Conservation (phyloP, 768 basidiomycete species). For the Tylopilus cervinicoccineus region DNA sequence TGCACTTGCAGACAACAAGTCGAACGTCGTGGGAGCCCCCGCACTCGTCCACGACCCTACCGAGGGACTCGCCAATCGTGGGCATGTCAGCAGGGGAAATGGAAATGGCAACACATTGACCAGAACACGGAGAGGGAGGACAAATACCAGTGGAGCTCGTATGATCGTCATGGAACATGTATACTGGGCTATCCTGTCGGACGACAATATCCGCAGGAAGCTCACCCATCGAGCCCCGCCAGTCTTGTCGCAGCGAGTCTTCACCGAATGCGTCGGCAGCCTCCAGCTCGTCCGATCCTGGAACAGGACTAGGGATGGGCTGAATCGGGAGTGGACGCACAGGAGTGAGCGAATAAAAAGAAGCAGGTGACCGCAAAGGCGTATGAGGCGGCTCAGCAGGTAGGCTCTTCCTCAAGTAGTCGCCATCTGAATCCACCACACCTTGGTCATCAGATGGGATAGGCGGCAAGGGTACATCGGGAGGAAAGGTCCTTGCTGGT, state of each 20-base stretch:
- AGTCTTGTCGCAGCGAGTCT: conserved; percentile 5
- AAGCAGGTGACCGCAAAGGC: background rate
- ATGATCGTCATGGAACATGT: conserved; percentile 4
- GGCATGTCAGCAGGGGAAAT: conserved; percentile 6
- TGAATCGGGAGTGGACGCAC: conserved; percentile 17
- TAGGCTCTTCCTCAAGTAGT: background rate
- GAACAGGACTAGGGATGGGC: conserved; percentile 16
- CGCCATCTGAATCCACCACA: background rate
- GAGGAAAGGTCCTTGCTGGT: conserved; percentile 12
- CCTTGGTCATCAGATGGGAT: conserved; percentile 13
- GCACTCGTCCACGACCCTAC: conserved; percentile 17
- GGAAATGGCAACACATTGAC: conserved; percentile 5
- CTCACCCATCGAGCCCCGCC: conserved; percentile 1
- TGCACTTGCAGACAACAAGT: conserved; percentile 21
- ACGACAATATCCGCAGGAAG: conserved; percentile 4
- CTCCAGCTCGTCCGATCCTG: conserved; percentile 8
- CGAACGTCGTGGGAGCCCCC: conserved; percentile 16
- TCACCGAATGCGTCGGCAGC: background rate
- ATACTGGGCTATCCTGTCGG: conserved; percentile 22
- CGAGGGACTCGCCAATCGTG: conserved; percentile 17
- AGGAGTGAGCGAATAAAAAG: background rate
- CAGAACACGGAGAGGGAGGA: conserved; percentile 18
- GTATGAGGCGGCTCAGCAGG: background rate
- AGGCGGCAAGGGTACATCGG: conserved; percentile 20
- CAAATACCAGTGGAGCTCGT: conserved; percentile 5